These are phyloP conservation scores for Colletotrichum sojae DNA, from an alignment of 2,329 filamentous ascomycete species.

Conservation along the genomic window DNA sequence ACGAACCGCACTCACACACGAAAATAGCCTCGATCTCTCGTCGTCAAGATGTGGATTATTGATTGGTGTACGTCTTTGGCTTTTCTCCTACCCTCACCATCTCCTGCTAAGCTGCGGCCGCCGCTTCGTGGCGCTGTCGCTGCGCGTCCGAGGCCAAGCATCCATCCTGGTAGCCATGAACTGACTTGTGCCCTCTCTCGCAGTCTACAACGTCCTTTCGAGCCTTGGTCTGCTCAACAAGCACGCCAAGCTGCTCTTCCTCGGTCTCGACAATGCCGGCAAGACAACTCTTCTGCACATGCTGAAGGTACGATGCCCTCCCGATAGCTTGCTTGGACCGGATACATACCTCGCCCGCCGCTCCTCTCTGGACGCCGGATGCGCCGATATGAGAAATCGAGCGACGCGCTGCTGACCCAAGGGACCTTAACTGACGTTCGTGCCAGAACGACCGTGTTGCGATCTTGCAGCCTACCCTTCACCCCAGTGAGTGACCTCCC, in stretches of 20 bases:
- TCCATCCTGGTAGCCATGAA: constrained; percentile 29
- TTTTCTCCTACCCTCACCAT: background rate
- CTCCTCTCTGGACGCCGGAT: constrained; percentile 6
- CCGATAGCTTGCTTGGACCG: background rate
- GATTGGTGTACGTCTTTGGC: constrained; percentile 86
- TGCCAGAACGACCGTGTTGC: constrained; percentile 90
- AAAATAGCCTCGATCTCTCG: constrained; percentile 38
- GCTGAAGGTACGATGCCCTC: constrained; percentile 81
- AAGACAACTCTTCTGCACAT: constrained; percentile 96
- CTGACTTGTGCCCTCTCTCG: constrained; percentile 47
- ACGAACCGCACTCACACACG: constrained; percentile 32
- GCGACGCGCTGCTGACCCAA: constrained; percentile 44
- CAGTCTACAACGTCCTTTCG: constrained; percentile 90
- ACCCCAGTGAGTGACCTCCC: constrained; percentile 78
- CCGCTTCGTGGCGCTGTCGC: constrained; percentile 43
- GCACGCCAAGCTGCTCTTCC: constrained; percentile 94
- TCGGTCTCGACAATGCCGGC: constrained; percentile 93
- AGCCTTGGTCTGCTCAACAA: constrained; percentile 93
- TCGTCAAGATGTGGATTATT: constrained; percentile 85
- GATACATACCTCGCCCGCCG: background rate
- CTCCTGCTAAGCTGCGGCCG: constrained; percentile 22
- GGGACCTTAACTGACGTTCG: constrained; percentile 15
- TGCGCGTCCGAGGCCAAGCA: constrained; percentile 34
- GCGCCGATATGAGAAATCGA: constrained; percentile 11
- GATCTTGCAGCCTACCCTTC: constrained; percentile 89